Evolutionary conservation across 2,329 filamentous ascomycete species (phyloP), one percentile per base, ranked within the genome.

Genomic region (Teratosphaeria nubilosa): DNA sequence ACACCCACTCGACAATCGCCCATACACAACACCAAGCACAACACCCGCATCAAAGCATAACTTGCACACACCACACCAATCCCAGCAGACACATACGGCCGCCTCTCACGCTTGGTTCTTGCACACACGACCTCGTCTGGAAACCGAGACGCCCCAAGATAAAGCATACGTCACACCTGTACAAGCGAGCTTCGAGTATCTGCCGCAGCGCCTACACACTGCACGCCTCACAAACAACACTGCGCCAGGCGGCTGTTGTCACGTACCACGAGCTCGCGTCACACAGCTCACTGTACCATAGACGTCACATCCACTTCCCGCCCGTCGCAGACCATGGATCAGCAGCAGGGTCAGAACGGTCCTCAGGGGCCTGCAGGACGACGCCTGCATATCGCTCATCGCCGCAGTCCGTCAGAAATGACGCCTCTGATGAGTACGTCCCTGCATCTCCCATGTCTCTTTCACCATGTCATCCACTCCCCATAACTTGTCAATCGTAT

Each of bases 361-460:
- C 74, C 75, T 53, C 74, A 76, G 70, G 91, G 90, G 68, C 89
- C 90, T 70, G 78, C 86, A 73, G 91, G 91, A 72, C 91, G 92
- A 73, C 87, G 91, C 74, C 84, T 97, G 74, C 91, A 97, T 79
- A 96, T 97, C 77, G 92, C 92, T 71, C 92, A 97, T 80, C 88
- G 92, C 73, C 87, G 92, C 76, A 96, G 91, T 78, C 94, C 92
- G 65, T 97, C 94, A 67, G 94, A 97, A 82, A 82, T 97, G 76
- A 97, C 92, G 60, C 94, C 92, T 64, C 80, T 97, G 76, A 95
- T 97, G 89, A 95, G 91, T 90, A 90, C 85, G 90, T 90, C 51
- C n/a, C 24, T 27, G 41, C 24, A 30, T 59, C 53, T 50, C 16
- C 31, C 11, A 51, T 32, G 48, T 20, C 55, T 57, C 31, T 7